These are phyloP conservation scores for Metschnikowia amazonensis DNA, from an alignment of 805 yeast genomes.

Conservation along the genomic window DNA sequence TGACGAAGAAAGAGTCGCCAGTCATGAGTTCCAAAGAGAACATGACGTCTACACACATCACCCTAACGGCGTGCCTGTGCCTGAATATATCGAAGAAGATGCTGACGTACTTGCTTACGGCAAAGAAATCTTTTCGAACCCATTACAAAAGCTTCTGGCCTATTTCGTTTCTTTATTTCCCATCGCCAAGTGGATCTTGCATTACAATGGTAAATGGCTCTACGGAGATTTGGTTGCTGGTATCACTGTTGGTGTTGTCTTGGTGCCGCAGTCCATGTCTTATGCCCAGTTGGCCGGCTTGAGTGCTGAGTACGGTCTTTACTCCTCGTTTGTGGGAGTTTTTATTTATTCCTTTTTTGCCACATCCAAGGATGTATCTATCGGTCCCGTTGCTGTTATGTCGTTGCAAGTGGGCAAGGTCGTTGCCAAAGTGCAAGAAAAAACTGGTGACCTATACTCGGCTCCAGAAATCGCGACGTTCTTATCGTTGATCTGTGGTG, in stretches of 20 bases:
- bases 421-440: conserved; percentile 53
- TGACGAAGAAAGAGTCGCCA: conserved; percentile 12
- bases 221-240: conserved; percentile 86
- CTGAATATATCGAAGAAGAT: conserved; percentile 34
- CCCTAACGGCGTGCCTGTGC: conserved; percentile 24
- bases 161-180: conserved; percentile 74
- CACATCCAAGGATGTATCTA: conserved; percentile 90
- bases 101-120: conserved; percentile 35
- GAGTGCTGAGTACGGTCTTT: conserved; percentile 79
- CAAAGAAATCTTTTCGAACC: conserved; percentile 30
- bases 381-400: conserved; percentile 98
- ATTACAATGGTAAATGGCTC: conserved; percentile 78
- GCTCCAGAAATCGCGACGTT: conserved; percentile 79
- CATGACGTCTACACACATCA: conserved; percentile 10
- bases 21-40: conserved; percentile 20
- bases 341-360: conserved; percentile 87
- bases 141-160: conserved; percentile 33
- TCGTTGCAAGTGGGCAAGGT: conserved; percentile 80
- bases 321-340: conserved; percentile 90
- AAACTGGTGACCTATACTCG: conserved; percentile 40
- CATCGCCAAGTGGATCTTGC: conserved; percentile 75
- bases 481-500: conserved; percentile 78
- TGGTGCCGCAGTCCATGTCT: conserved; percentile 95
- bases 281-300: conserved; percentile 85
- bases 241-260: conserved; percentile 85